Evolutionary conservation across 2,329 filamentous ascomycete species (phyloP), one percentile per base, ranked within the genome.

Genomic region (Pyrenophora tritici-repentis): DNA sequence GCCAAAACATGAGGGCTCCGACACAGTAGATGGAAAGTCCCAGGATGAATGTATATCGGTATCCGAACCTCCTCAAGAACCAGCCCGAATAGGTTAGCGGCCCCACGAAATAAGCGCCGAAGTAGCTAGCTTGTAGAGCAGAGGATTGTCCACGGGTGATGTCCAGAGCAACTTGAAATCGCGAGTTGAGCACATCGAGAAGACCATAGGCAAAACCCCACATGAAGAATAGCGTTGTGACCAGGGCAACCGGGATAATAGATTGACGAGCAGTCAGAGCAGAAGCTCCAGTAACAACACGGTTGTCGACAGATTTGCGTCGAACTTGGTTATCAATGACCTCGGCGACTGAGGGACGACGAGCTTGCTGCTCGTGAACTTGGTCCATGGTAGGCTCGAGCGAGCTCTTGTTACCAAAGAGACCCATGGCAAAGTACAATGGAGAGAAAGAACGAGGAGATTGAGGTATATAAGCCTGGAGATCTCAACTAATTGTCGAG

Each of bases 1-100:
- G 90, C 90, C 89, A 94, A 75, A 93, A 92, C 75, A 91, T 90
- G 57, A 93, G 84, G 31, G 88, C 90, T 57, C 82, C 80, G 62
- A 86, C 81, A 53, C 79, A 82, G 70, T 90, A 90, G 37, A 91
- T 79, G 50, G 75, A 79, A 6, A 91, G 78, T 32, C 89, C 90
- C 22, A 86, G 79, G 53, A 94, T 92, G 62, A 94, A 92, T 0
- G 89, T 90, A 35, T 85, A 85, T 59, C 90, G 89, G 75, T 91
- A 94, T 3, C 90, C 90, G 42, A 87, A 89, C 50, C 83, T 82
- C 16, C 89, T 83, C 6, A 94, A 78, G 55, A 92, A 78, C 75
- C 79, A 82, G 38, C 79, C 79, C 41, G 80, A 79, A 56, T 81
- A 80, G 18, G 78, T 79, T 17, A 83, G 67, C 24, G 80, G 79